Conservation (phyloP, 768 basidiomycete genomes). For the Suillus clintonianus region DNA sequence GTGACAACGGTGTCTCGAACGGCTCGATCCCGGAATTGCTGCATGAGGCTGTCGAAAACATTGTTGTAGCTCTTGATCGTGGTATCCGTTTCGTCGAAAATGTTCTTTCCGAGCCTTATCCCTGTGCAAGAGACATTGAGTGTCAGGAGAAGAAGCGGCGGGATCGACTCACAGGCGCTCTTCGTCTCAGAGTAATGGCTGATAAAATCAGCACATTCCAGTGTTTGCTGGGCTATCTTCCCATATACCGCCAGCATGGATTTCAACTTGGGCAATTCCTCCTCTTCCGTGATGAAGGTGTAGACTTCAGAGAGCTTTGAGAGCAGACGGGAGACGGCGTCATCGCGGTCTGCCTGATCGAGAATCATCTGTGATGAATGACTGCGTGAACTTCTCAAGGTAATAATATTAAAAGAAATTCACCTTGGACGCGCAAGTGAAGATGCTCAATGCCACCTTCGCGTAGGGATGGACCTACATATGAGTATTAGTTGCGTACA, state of each 20-base stretch:
- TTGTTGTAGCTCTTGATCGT: neutral
- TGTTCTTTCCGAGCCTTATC: conserved; percentile 1
- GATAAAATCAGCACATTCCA: conserved; percentile 31
- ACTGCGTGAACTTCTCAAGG: fast-evolving
- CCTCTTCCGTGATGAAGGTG: neutral
- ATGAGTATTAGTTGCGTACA: neutral
- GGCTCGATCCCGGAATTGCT: neutral
- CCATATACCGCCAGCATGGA: neutral
- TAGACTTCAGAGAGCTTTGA: neutral
- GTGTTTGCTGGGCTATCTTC: conserved; percentile 13
- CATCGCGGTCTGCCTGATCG: neutral
- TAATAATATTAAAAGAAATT: too few species aligned
- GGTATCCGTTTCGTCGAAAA: neutral
- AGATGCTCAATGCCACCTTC: neutral
- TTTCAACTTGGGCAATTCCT: neutral
- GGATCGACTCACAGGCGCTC: conserved; percentile 17
- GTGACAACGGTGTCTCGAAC: too few species aligned
- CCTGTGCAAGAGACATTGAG: neutral
- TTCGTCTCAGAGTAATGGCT: conserved; percentile 25
- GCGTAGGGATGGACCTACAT: neutral
- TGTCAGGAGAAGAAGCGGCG: fast-evolving
- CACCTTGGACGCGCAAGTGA: neutral
- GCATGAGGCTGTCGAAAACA: conserved; percentile 3
- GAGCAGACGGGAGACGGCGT: neutral
- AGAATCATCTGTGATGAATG: neutral